Base-by-base conservation (phyloP, 164 flowering plant genomes). In the Kingdonia uniflora region DNA sequence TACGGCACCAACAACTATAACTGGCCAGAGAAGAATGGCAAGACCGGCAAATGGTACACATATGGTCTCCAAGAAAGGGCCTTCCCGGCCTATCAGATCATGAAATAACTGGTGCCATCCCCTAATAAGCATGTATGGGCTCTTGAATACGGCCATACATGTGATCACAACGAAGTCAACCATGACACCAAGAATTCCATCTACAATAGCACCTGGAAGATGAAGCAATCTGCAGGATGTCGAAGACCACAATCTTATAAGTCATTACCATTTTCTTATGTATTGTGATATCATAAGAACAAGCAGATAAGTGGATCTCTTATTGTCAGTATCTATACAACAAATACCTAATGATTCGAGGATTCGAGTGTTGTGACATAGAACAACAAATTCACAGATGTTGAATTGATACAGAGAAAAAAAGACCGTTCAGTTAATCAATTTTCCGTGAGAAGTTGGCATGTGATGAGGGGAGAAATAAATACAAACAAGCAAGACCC, bases 11-110 rank as follows among this genome's bases (percentile, higher is more conserved):
- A 48, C 68, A 55, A 91, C 97, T 56, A 78, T 81, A 52, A 76
- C 65, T 47, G 97, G 97, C 97, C 97, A 91, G 19, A 91, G 81
- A 19, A 91, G 56, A 60, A 91, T 87, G 10, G 83, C 82, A 60
- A 91, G 85, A 42, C 96, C 97, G 6, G 97, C 97, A 70, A 91
- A 78, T 35, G 97, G 97, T 5, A 91, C 96, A 71, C 97, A 91
- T 47, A 84, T 82, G 0, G 96, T 83, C 72, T 91, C 97, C 69
- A 87, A 65, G 70, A 91, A 91, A 43, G 97, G 97, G 45, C 97
- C 97, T 71, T 87, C 95, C 11, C 97, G 80, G 33, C 97, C 95
- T 21, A 87, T 75, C 38, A 86, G 85, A 55, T 91, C 97, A 58
- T 85, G 95, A 70, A 91, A 64, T 49, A 91, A 55, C 15, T 95